A percentile compares a stretch with the other conserved stretches of the same genome.
These are phyloP conservation scores for Pythium plurisporium DNA, from an alignment of 352 stramenopile genomes.

Conservation along the genomic window DNA sequence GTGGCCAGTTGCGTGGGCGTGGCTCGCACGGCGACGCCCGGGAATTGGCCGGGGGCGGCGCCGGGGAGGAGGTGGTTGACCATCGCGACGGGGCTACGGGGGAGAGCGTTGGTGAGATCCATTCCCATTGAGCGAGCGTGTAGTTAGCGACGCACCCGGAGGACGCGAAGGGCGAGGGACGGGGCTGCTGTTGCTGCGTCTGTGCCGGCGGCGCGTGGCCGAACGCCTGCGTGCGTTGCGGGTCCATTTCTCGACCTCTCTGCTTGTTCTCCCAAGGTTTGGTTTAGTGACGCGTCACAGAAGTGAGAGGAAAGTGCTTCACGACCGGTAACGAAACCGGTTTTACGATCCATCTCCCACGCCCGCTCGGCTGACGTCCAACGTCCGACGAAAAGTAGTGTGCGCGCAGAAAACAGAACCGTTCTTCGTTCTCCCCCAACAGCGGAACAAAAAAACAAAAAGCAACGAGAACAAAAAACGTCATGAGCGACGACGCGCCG, in stretches of 20 bases:
- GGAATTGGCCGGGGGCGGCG: constrained; percentile 24
- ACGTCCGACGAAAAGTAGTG: constrained; percentile 5
- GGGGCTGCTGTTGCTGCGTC: constrained; percentile 2
- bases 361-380: constrained; percentile 2
- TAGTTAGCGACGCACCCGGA: constrained; percentile 4
- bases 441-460: not conserved
- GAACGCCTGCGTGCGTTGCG: constrained; percentile 5
- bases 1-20: constrained; percentile 57
- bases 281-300: not conserved
- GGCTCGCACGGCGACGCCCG: constrained; percentile 34
- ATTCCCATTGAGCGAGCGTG: too few relatives aligned
- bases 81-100: constrained; percentile 26
- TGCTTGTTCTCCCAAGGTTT: too few relatives aligned
- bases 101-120: not conserved
- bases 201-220: not conserved
- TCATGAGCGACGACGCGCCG: not conserved
- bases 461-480: not conserved
- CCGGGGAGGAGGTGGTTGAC: constrained; percentile 28
- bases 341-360: not conserved
- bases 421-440: not conserved
- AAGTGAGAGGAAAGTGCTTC: not conserved
- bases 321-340: not conserved
- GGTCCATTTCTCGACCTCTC: not conserved
- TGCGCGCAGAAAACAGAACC: not conserved
- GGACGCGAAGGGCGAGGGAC: constrained; percentile 14